phyloP scores from a whole-genome alignment of 2,329 filamentous ascomycete species.

The Pyrenochaeta sp. region DNA sequence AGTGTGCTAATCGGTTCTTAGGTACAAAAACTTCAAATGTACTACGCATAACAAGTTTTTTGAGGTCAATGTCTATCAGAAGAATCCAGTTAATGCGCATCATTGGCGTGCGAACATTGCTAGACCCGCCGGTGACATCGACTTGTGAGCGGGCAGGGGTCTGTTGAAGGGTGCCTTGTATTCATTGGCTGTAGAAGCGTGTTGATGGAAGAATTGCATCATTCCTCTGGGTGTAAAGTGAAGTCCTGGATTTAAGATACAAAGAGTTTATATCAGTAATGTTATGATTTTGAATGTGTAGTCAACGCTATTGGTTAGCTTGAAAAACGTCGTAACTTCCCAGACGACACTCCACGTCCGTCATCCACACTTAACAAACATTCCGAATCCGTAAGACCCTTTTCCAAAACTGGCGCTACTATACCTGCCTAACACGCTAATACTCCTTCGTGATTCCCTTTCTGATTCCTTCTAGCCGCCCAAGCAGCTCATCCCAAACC shows the following conservation, averaged over 20 bases:
- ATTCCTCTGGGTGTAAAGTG: too few species aligned
- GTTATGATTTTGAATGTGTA: too few species aligned
- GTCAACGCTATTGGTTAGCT: too few species aligned
- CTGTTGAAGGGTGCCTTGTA: not conserved
- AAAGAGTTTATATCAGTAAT: too few species aligned
- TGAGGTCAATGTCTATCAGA: constrained; percentile 60
- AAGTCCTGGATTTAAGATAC: too few species aligned
- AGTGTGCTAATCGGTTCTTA: constrained; percentile 24
- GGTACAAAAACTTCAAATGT: constrained; percentile 60
- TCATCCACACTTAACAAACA: too few species aligned
- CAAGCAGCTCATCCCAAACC: constrained; percentile 53
- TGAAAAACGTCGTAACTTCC: too few species aligned
- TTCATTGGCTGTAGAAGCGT: not conserved
- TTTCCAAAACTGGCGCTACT: too few species aligned
- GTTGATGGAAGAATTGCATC: not conserved
- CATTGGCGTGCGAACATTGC: constrained; percentile 57
- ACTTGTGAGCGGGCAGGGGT: constrained; percentile 20
- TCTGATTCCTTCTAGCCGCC: constrained; percentile 50
- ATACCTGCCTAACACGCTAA: not conserved
- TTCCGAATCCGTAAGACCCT: too few species aligned
- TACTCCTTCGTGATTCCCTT: constrained; percentile 31
- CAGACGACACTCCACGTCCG: too few species aligned
- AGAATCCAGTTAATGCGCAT: constrained; percentile 56
- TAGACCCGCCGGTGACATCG: constrained; percentile 52
- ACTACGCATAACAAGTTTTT: constrained; percentile 57